These are phyloP conservation scores for Nakaseomyces nivariensis DNA, from an alignment of 1,139 yeast genomes.

Conservation along the genomic window DNA sequence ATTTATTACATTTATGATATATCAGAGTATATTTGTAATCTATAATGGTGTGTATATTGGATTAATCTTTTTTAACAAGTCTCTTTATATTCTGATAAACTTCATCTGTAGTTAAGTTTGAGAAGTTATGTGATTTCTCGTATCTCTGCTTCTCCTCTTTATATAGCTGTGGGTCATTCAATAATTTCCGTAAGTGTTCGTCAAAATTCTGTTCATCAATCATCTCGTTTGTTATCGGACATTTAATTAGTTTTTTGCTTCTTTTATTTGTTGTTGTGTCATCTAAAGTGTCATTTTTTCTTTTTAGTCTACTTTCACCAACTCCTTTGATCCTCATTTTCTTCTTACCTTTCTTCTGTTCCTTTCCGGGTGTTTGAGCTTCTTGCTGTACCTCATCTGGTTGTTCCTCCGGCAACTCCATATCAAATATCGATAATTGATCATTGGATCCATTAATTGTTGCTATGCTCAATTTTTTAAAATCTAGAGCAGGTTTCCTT, in stretches of 20 bases:
- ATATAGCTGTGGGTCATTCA: constrained; percentile 65
- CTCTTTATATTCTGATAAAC: constrained; percentile 68
- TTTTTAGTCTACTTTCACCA: constrained; percentile 49
- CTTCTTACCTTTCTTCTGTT: constrained; percentile 31
- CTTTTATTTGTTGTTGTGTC: constrained; percentile 6
- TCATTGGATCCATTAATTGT: background rate
- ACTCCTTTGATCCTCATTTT: constrained; percentile 52
- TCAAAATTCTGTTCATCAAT: constrained; percentile 67
- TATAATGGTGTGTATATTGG: no score
- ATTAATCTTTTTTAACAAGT: constrained; percentile 23
- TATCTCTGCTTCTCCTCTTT: constrained; percentile 58
- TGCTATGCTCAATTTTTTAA: constrained; percentile 3
- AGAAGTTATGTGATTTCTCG: constrained; percentile 50
- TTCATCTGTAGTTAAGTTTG: constrained; percentile 58
- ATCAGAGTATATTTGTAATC: no score
- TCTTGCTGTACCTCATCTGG: constrained; percentile 3
- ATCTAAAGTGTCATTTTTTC: constrained; percentile 7
- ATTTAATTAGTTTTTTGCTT: constrained; percentile 38
- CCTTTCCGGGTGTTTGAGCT: constrained; percentile 2
- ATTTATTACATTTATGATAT: no score
- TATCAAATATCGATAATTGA: background rate
- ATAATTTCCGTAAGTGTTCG: constrained; percentile 58
- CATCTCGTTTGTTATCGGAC: constrained; percentile 64
- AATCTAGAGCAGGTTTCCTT: constrained; percentile 7
- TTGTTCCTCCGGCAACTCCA: constrained; percentile 1